phyloP scores from a whole-genome alignment of 768 basidiomycete genomes.

The Suillus cothurnatus region DNA sequence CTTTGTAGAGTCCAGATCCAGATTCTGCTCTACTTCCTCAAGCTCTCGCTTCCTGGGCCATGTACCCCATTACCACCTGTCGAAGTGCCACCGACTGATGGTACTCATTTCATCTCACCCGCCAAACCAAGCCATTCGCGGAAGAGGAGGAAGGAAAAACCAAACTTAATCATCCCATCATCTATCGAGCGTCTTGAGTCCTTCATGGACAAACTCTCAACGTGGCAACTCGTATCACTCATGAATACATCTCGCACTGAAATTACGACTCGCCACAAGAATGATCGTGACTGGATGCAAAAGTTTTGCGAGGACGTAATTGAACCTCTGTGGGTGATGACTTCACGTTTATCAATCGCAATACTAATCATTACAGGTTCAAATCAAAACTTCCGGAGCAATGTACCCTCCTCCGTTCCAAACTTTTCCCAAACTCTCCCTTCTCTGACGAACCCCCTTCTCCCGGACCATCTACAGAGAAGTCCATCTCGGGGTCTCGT shows the following conservation, averaged over 20 bases:
- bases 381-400: constrained; percentile 49
- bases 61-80: constrained; percentile 32
- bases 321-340: constrained; percentile 54
- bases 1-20: constrained; percentile 69
- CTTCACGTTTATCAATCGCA: constrained; percentile 3
- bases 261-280: constrained; percentile 12
- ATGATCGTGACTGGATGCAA: constrained; percentile 73
- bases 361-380: constrained; percentile 47
- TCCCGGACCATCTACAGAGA: constrained; percentile 12
- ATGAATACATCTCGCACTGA: constrained; percentile 39
- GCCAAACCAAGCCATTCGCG: constrained; percentile 4
- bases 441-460: constrained; percentile 48
- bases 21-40: constrained; percentile 67
- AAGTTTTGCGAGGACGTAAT: constrained; percentile 67
- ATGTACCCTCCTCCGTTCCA: constrained; percentile 60
- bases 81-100: constrained; percentile 21
- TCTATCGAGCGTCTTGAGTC: constrained; percentile 61
- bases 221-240: constrained; percentile 64
- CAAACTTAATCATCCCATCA: constrained; percentile 25
- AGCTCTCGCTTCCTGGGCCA: constrained; percentile 60
- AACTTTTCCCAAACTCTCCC: constrained; percentile 67
- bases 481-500: constrained; percentile 13
- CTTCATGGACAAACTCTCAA: constrained; percentile 79
- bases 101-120: constrained; percentile 13
- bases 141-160: constrained; percentile 26